Percentiles rank a stretch among this genome's conserved stretches.
Evolutionary conservation across 2,329 filamentous ascomycete species (phyloP).

Genomic region (Calonectria montana): DNA sequence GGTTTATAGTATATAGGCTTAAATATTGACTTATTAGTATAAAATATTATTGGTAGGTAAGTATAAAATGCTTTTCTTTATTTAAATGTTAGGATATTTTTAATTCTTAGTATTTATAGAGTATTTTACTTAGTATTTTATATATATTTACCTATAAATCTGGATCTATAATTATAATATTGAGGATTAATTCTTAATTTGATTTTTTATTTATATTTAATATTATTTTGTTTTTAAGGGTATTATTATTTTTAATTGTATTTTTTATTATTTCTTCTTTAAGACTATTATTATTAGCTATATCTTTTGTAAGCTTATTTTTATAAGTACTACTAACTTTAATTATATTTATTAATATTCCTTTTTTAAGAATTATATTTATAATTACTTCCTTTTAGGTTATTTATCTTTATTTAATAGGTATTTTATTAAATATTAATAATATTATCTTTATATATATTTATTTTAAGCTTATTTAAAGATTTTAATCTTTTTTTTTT

Average conservation of each 20-base stretch:
- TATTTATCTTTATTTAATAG: too few species aligned
- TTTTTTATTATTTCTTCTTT: too few species aligned
- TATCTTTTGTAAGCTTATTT: too few species aligned
- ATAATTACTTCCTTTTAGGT: too few species aligned
- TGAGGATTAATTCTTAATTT: too few species aligned
- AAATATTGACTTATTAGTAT: background rate
- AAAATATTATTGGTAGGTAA: background rate
- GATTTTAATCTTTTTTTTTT: background rate
- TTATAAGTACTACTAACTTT: too few species aligned
- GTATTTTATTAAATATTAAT: background rate
- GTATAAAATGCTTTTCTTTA: background rate
- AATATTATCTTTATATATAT: background rate
- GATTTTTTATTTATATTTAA: too few species aligned
- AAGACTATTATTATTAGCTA: too few species aligned
- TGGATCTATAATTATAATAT: background rate
- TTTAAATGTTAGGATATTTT: background rate
- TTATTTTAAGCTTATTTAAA: background rate
- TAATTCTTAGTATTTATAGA: background rate
- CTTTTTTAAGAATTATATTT: too few species aligned
- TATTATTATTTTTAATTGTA: too few species aligned
- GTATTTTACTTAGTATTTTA: background rate
- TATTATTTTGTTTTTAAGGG: too few species aligned
- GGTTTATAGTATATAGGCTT: background rate
- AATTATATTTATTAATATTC: too few species aligned
- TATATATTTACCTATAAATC: background rate